Evolutionary conservation across 257 asterid genomes (phyloP), one percentile per base, ranked within the genome.

Genomic region (Eustoma russellianum): DNA sequence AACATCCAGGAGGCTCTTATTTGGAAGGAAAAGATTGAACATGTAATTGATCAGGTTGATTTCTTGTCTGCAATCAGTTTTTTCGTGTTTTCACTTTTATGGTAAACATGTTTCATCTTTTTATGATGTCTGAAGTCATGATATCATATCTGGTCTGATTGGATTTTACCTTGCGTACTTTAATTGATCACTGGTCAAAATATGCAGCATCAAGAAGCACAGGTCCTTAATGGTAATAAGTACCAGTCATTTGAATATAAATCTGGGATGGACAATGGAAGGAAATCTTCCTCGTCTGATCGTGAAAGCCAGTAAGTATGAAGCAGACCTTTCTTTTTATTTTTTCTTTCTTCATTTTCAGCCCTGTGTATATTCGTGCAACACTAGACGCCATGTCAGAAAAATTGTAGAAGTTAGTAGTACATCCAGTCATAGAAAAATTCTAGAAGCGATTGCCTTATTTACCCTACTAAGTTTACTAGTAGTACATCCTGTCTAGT

Each of bases 281-380:
- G 80, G 69, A 85, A 75, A 55, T 70, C 77, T 69, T 88, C 94
- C 55, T 83, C 95, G 48, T 82, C 95, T 43, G 94, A 88, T 63
- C 88, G 48, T 61, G 97, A 85, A 70, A 92, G 97, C 66, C 95
- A 86, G 97, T 88, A 80, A 88, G 94, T 83, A 55, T 50, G 40
- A 41, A 8, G 30, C 28, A 16, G 41, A 28, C 18, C 41, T 34
- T 48, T 19, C 18, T 28, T 55, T 33, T n/a, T 12, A 8, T 38
- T 38, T 50, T 18, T 15, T 6, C 45, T 48, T 65, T 34, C 28
- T 34, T 52, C n/a, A 14, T 51, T 46, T 45, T 2, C 30, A 24
- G n/a, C 50, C 17, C 49, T 46, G 33, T 15, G 50, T 38, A 38
- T 8, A 38, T 38, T 38, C 10, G 5, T 38, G 43, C 9, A 3